These are phyloP conservation scores for Grosmannia penicillata DNA, from an alignment of 2,329 filamentous ascomycete genomes.

Conservation along the genomic window DNA sequence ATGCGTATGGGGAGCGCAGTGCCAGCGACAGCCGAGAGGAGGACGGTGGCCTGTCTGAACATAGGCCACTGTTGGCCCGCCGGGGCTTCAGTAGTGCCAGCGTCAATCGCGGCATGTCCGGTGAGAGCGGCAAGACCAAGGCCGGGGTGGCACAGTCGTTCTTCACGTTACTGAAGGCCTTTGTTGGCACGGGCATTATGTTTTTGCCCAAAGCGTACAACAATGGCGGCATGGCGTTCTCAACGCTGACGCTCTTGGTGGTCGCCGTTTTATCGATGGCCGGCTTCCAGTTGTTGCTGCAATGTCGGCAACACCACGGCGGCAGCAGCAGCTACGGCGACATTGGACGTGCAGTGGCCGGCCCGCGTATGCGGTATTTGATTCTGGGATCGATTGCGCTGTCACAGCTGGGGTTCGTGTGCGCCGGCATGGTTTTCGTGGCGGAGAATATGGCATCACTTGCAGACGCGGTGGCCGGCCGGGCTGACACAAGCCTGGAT, in stretches of 20 bases:
- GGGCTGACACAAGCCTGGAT: not conserved
- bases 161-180: slow-evolving; percentile 65
- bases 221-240: slow-evolving; percentile 65
- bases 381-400: slow-evolving; percentile 58
- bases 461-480: slow-evolving; percentile 40
- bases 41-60: slow-evolving; percentile 18
- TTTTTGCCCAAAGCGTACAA: slow-evolving; percentile 67
- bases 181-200: slow-evolving; percentile 70
- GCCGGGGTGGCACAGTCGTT: slow-evolving; percentile 56
- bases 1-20: slow-evolving; percentile 18
- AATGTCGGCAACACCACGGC: slow-evolving; percentile 47
- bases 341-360: slow-evolving; percentile 51
- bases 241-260: slow-evolving; percentile 49
- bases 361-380: slow-evolving; percentile 45
- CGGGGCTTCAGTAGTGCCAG: not conserved
- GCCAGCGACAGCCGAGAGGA: not conserved
- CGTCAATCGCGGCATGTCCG: slow-evolving; percentile 11
- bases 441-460: slow-evolving; percentile 61
- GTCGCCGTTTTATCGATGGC: slow-evolving; percentile 53
- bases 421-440: slow-evolving; percentile 62
- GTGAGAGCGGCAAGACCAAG: slow-evolving; percentile 34
- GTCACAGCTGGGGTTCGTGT: slow-evolving; percentile 67
- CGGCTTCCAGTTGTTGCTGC: slow-evolving; percentile 57
- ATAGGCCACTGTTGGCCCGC: not conserved
- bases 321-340: slow-evolving; percentile 55